Base-by-base conservation (phyloP, 2,329 filamentous ascomycete species). In the Ustilaginoidea virens region DNA sequence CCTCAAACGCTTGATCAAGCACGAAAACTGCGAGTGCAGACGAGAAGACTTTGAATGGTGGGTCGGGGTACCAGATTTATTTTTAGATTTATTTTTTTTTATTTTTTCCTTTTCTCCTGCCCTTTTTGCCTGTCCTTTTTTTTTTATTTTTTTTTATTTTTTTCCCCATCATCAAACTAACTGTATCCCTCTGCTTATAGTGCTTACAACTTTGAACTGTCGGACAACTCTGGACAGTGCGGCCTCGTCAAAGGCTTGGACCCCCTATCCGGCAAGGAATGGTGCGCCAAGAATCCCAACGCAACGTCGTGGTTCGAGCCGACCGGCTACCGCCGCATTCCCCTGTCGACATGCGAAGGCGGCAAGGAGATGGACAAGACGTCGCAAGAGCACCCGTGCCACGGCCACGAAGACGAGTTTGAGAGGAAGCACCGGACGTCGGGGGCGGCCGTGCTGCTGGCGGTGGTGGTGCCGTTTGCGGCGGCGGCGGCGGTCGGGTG, bases 41-140 rank as follows among this genome's bases (percentile, higher is more conserved):
- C 67, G 83, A 29, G 67, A 72, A 33, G 90, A 98, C 55, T 98
- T 77, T 49, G 90, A 98, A 65, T 98, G 90, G 80, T 86, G 58
- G 17, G 32, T 25, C 15, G 17, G n/a, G n/a, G n/a, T n/a, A n/a
- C n/a, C n/a, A n/a, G n/a, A n/a, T n/a, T n/a, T n/a, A n/a, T n/a
- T n/a, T n/a, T n/a, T n/a, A n/a, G n/a, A n/a, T n/a, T n/a, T n/a
- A n/a, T n/a, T n/a, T n/a, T n/a, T n/a, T n/a, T n/a, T n/a, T n/a
- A n/a, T n/a, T n/a, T n/a, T n/a, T n/a, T n/a, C n/a, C n/a, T n/a
- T n/a, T n/a, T n/a, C n/a, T n/a, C n/a, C n/a, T n/a, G n/a, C n/a
- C n/a, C n/a, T n/a, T n/a, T n/a, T n/a, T n/a, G n/a, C n/a, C n/a
- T n/a, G n/a, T n/a, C n/a, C n/a, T n/a, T n/a, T n/a, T n/a, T n/a